A percentile compares a stretch with the other conserved stretches of the same genome.
Evolutionary conservation across 2,329 filamentous ascomycete genomes (phyloP).

Genomic region (Macrophomina phaseolina): DNA sequence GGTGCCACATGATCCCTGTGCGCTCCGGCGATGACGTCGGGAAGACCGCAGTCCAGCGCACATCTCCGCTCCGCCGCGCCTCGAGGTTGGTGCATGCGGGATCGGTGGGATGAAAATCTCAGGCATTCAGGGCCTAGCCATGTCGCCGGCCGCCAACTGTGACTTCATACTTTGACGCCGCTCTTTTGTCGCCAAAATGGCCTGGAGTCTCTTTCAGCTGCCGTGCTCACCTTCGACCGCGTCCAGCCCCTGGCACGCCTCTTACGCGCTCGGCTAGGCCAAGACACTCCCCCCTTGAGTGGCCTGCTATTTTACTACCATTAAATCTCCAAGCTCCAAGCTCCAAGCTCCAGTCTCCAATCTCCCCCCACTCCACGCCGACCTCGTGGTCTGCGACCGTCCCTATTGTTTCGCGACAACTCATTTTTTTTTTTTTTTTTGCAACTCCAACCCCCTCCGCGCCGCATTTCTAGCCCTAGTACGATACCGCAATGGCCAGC

Average conservation of each 20-base stretch:
- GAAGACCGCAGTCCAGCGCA: neutral
- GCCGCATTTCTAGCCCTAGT: neutral
- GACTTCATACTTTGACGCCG: slow-evolving; percentile 6
- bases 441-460: neutral
- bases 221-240: neutral
- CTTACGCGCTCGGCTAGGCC: slow-evolving; percentile 23
- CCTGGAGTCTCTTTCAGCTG: neutral
- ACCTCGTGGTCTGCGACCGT: neutral
- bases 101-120: slow-evolving; percentile 17
- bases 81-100: slow-evolving; percentile 3
- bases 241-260: slow-evolving; percentile 17
- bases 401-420: neutral
- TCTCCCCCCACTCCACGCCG: slow-evolving; percentile 5
- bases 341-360: neutral
- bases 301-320: slow-evolving; percentile 13
- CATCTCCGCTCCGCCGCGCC: slow-evolving; percentile 5
- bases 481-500: slow-evolving; percentile 36
- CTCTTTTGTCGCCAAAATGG: neutral
- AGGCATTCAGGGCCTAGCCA: slow-evolving; percentile 17
- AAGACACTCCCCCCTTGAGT: slow-evolving; percentile 18
- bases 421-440: neutral
- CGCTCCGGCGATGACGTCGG: slow-evolving; percentile 11
- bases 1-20: slow-evolving; percentile 16
- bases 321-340: slow-evolving; percentile 7
- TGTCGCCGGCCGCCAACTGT: neutral